These are phyloP conservation scores for Pseudogymnoascus sp. DNA, from an alignment of 2,329 filamentous ascomycete species.

Conservation along the genomic window DNA sequence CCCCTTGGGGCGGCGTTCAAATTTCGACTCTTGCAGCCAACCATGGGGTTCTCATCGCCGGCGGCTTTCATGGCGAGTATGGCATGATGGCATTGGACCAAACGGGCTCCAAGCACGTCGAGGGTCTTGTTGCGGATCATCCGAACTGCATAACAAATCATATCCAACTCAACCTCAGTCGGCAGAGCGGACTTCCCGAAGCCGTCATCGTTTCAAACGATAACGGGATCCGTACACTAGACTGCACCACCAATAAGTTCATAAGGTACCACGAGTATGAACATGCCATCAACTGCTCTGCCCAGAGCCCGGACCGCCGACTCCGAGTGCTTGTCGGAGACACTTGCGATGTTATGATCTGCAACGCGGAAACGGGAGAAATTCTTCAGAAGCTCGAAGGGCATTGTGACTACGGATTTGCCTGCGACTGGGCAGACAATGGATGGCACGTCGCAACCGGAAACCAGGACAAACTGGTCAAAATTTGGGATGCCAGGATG, in stretches of 20 bases:
- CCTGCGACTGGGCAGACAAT: slow-evolving; percentile 72
- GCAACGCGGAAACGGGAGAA: slow-evolving; percentile 58
- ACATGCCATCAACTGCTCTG: slow-evolving; percentile 63
- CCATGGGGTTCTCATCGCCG: slow-evolving; percentile 31
- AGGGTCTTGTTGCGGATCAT: slow-evolving; percentile 39
- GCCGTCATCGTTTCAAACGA: slow-evolving; percentile 60
- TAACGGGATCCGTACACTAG: slow-evolving; percentile 47
- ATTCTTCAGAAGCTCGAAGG: slow-evolving; percentile 50
- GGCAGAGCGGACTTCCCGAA: slow-evolving; percentile 43
- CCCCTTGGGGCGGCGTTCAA: slow-evolving; percentile 18
- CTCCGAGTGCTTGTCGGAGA: slow-evolving; percentile 69
- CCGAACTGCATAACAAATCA: slow-evolving; percentile 57
- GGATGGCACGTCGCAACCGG: slow-evolving; percentile 69
- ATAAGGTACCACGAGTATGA: slow-evolving; percentile 47
- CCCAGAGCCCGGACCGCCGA: slow-evolving; percentile 62
- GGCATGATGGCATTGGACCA: slow-evolving; percentile 28
- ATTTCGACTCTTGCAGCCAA: slow-evolving; percentile 28
- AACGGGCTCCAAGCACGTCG: slow-evolving; percentile 24
- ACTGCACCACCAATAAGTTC: slow-evolving; percentile 51
- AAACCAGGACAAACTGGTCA: slow-evolving; percentile 64
- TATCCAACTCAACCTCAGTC: slow-evolving; percentile 47
- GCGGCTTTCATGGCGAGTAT: slow-evolving; percentile 33
- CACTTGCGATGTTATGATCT: slow-evolving; percentile 54
- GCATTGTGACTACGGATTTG: slow-evolving; percentile 65
- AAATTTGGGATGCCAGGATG: slow-evolving; percentile 68